Evolutionary conservation across 257 asterid species (phyloP).

Genomic region (Primulina tabacum): DNA sequence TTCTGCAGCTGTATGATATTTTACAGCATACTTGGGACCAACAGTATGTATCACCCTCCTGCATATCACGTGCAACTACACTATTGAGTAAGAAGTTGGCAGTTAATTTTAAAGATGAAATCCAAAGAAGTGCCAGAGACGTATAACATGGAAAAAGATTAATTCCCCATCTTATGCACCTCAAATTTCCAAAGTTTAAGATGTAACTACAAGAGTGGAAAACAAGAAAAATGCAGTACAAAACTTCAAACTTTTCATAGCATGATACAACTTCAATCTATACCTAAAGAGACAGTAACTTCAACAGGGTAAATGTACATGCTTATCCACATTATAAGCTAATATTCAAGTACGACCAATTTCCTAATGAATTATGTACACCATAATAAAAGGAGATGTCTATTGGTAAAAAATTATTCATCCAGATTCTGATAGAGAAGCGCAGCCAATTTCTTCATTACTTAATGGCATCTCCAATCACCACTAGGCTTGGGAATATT

Average conservation of each 20-base stretch:
- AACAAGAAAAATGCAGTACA: not conserved
- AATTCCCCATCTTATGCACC: not conserved
- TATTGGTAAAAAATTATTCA: not conserved
- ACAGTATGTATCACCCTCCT: constrained; percentile 98
- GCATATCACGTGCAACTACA: constrained; percentile 32
- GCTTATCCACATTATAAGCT: not conserved
- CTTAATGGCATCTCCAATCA: not conserved
- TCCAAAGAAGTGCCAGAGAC: constrained; percentile 14
- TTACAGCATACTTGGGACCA: constrained; percentile 96
- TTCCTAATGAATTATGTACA: not conserved
- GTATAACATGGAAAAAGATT: constrained; percentile 1
- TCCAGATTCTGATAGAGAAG: constrained; percentile 8
- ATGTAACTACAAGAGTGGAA: not conserved
- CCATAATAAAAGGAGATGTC: not conserved
- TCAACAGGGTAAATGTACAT: not conserved
- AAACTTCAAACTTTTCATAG: not conserved
- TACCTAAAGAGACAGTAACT: not conserved
- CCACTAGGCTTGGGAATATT: not conserved
- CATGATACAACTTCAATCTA: not conserved
- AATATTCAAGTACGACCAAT: constrained; percentile 6
- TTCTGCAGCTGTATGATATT: constrained; percentile 98
- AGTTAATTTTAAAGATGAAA: constrained; percentile 25
- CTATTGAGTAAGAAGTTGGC: constrained; percentile 43
- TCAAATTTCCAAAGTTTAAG: not conserved
- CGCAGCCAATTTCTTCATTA: not conserved